phyloP scores from a whole-genome alignment of 2,329 filamentous ascomycete genomes.

The Cercospora sp. region DNA sequence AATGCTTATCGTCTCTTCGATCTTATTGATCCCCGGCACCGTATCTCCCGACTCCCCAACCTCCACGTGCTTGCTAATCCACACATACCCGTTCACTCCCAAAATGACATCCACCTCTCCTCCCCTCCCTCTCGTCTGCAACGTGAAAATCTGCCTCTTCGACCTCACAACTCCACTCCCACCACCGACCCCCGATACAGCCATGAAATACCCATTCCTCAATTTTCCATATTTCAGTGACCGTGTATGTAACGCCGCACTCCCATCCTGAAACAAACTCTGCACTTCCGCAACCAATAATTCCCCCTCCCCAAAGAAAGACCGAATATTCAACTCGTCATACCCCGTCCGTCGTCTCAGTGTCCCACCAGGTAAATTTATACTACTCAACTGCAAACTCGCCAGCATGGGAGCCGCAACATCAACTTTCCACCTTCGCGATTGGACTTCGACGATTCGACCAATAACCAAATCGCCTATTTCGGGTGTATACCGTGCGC shows the following conservation, averaged over 20 bases:
- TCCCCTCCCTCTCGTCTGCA: conserved; percentile 58
- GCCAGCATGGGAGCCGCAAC: conserved; percentile 86
- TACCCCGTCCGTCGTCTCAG: conserved; percentile 88
- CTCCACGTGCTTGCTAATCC: conserved; percentile 77
- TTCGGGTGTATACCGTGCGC: conserved; percentile 90
- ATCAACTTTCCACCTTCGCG: conserved; percentile 91
- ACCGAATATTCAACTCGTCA: conserved; percentile 94
- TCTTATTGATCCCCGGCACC: conserved; percentile 67
- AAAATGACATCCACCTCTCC: conserved; percentile 81
- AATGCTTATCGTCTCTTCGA: conserved; percentile 83
- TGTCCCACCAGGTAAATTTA: conserved; percentile 93
- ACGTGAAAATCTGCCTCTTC: conserved; percentile 83
- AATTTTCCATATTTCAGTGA: conserved; percentile 93
- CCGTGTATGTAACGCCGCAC: conserved; percentile 84
- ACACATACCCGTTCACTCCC: conserved; percentile 96
- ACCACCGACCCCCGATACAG: conserved; percentile 77
- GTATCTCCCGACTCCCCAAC: conserved; percentile 53
- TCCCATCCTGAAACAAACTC: conserved; percentile 80
- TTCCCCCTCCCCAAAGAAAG: conserved; percentile 96
- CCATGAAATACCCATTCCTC: conserved; percentile 85
- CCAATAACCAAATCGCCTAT: conserved; percentile 96
- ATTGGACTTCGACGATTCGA: conserved; percentile 91
- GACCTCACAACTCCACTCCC: conserved; percentile 77
- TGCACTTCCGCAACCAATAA: conserved; percentile 94
- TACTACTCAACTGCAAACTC: conserved; percentile 78